phyloP scores from a whole-genome alignment of 1,284 basidiomycete genomes.

The Ustilago sp. region DNA sequence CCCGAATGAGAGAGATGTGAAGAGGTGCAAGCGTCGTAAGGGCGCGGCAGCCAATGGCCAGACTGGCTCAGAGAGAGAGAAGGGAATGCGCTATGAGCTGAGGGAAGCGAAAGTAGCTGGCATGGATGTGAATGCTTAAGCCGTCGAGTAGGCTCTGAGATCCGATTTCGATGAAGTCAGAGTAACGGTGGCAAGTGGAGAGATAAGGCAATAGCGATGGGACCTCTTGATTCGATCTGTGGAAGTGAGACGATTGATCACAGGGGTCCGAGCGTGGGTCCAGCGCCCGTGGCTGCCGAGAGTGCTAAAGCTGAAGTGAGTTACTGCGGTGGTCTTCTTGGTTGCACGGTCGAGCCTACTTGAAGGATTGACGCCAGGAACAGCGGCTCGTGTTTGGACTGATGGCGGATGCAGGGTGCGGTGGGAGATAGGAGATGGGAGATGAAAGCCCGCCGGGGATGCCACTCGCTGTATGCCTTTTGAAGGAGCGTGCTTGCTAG shows the following conservation, averaged over 20 bases:
- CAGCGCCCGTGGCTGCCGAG: neutral
- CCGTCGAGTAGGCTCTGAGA: neutral
- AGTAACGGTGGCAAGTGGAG: neutral
- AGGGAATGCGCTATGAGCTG: conserved; percentile 3
- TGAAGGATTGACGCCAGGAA: neutral
- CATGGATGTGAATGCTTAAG: neutral
- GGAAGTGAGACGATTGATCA: neutral
- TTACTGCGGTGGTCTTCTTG: neutral
- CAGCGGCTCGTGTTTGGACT: neutral
- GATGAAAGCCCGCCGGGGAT: too few relatives aligned
- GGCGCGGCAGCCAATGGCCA: neutral
- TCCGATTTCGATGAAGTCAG: neutral
- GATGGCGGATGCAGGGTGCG: neutral
- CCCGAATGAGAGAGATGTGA: neutral
- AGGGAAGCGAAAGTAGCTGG: neutral
- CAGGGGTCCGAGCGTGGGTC: conserved; percentile 1
- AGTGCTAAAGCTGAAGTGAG: neutral
- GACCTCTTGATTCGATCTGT: neutral
- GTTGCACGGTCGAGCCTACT: too few relatives aligned
- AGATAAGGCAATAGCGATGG: neutral
- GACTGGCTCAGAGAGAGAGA: neutral
- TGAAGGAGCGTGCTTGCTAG: neutral
- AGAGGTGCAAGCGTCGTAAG: neutral
- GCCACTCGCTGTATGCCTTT: neutral
- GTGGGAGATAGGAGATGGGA: neutral